Conservation (phyloP, 1,284 basidiomycete genomes). For the Xerocomus cyaneibrunnescens region DNA sequence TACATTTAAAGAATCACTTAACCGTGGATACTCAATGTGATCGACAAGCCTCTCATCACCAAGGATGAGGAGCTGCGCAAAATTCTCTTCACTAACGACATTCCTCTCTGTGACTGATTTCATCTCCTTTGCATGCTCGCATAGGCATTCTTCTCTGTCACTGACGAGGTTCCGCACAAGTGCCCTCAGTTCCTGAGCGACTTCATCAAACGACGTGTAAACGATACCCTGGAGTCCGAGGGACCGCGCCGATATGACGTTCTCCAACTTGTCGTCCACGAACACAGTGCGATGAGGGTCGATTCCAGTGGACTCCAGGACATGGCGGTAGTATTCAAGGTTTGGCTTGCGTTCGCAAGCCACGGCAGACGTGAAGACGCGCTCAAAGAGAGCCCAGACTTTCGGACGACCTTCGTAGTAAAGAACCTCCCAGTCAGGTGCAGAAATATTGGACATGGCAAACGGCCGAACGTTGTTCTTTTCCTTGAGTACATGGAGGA, state of each 20-base stretch:
- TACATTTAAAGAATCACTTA: slow-evolving; percentile 28
- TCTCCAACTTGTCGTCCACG: slow-evolving; percentile 25
- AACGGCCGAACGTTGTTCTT: slow-evolving; percentile 12
- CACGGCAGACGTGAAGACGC: slow-evolving; percentile 22
- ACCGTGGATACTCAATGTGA: slow-evolving; percentile 18
- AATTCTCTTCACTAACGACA: slow-evolving; percentile 23
- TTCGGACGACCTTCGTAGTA: slow-evolving; percentile 7
- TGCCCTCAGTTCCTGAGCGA: slow-evolving; percentile 14
- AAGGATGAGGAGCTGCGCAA: slow-evolving; percentile 25
- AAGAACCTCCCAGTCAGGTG: slow-evolving; percentile 25
- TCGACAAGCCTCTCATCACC: slow-evolving; percentile 20
- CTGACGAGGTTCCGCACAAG: slow-evolving; percentile 23
- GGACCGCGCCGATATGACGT: slow-evolving; percentile 22
- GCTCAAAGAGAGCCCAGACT: slow-evolving; percentile 28
- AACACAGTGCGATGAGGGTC: slow-evolving; percentile 24
- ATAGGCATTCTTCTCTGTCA: slow-evolving; percentile 20
- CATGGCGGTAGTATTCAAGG: slow-evolving; percentile 23
- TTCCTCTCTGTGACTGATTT: slow-evolving; percentile 22
- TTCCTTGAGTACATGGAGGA: slow-evolving; percentile 18
- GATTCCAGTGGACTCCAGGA: slow-evolving; percentile 19
- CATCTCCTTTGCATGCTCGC: slow-evolving; percentile 16
- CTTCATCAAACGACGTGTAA: slow-evolving; percentile 20
- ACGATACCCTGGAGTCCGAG: slow-evolving; percentile 25
- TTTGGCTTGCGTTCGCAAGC: slow-evolving; percentile 26
- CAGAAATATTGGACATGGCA: slow-evolving; percentile 28